Percentiles rank a stretch among this genome's conserved stretches.
These are phyloP conservation scores for Bryoerythrophyllum caledonicum DNA, from an alignment of 225 moss, liverwort and hornwort species.

Conservation along the genomic window DNA sequence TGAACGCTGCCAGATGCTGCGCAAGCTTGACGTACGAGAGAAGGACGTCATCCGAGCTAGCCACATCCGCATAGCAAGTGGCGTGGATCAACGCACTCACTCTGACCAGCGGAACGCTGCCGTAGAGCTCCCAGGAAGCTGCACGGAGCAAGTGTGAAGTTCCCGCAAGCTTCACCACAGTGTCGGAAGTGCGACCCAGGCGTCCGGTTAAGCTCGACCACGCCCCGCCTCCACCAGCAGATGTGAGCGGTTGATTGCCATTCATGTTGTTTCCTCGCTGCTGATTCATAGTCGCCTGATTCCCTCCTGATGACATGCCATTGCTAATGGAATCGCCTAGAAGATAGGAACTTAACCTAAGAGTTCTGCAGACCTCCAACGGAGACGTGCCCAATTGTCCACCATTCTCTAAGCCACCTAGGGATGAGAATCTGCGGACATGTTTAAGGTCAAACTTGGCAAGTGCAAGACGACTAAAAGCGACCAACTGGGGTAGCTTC, in stretches of 20 bases:
- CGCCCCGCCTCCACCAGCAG: constrained; percentile 53
- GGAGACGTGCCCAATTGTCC: constrained; percentile 77
- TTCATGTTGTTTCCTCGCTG: constrained; percentile 56
- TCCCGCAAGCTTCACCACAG: constrained; percentile 81
- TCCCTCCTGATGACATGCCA: constrained; percentile 34
- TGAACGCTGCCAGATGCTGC: constrained; percentile 64
- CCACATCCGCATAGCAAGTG: constrained; percentile 78
- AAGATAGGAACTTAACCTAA: constrained; percentile 67
- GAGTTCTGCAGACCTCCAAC: constrained; percentile 70
- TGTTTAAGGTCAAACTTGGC: constrained; percentile 81
- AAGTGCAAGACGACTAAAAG: constrained; percentile 86
- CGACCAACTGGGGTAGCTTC: constrained; percentile 81
- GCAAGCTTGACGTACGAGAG: constrained; percentile 88
- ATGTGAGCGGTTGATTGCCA: constrained; percentile 38
- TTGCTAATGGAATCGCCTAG: constrained; percentile 66
- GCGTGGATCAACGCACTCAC: constrained; percentile 72
- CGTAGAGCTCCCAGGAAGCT: constrained; percentile 90
- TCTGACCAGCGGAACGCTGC: constrained; percentile 70
- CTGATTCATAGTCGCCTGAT: constrained; percentile 26
- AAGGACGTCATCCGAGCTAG: constrained; percentile 73
- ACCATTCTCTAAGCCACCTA: constrained; percentile 57
- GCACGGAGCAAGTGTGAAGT: constrained; percentile 84
- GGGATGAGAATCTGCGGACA: constrained; percentile 61
- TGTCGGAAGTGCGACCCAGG: constrained; percentile 58
- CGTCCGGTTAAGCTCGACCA: constrained; percentile 69